phyloP scores from a whole-genome alignment of 306 rosid species.

The Vachellia pachyceras region DNA sequence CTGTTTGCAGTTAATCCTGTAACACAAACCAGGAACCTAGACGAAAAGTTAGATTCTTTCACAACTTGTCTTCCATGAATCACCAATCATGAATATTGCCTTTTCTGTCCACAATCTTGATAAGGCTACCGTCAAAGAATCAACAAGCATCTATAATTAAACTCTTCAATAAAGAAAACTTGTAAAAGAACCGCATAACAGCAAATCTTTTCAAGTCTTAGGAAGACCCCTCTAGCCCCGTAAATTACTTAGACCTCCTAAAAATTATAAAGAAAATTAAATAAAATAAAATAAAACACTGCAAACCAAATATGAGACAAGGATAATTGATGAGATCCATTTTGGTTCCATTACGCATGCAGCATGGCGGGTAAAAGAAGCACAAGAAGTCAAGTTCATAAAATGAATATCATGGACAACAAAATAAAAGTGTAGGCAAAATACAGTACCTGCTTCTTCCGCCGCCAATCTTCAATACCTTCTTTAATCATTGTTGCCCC shows the following conservation, averaged over 20 bases:
- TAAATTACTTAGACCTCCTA: neutral
- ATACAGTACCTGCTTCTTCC: slow-evolving; percentile 79
- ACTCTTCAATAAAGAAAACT: slow-evolving; percentile 8
- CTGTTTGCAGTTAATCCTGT: slow-evolving; percentile 8
- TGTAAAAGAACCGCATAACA: slow-evolving; percentile 10
- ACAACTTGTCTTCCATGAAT: slow-evolving; percentile 14
- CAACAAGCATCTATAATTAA: neutral
- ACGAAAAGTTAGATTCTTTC: slow-evolving; percentile 26
- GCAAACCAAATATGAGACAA: slow-evolving; percentile 2
- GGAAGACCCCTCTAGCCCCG: neutral
- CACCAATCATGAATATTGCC: slow-evolving; percentile 18
- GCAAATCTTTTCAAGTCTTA: slow-evolving; percentile 3
- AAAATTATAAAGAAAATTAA: neutral
- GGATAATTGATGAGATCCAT: slow-evolving; percentile 22
- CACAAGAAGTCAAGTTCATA: neutral
- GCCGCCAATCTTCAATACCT: slow-evolving; percentile 77
- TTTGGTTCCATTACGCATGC: slow-evolving; percentile 31
- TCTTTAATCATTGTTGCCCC: slow-evolving; percentile 85
- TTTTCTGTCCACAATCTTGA: slow-evolving; percentile 15
- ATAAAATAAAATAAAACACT: neutral
- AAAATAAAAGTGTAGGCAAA: slow-evolving; percentile 24
- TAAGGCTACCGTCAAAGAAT: slow-evolving; percentile 26
- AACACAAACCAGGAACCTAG: slow-evolving; percentile 25
- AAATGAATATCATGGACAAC: slow-evolving; percentile 28
- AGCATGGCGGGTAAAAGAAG: slow-evolving; percentile 23